Percentiles rank a stretch among this genome's conserved stretches.
These are phyloP conservation scores for Fusarium nisikadoi DNA, from an alignment of 2,329 filamentous ascomycete species.

Conservation along the genomic window DNA sequence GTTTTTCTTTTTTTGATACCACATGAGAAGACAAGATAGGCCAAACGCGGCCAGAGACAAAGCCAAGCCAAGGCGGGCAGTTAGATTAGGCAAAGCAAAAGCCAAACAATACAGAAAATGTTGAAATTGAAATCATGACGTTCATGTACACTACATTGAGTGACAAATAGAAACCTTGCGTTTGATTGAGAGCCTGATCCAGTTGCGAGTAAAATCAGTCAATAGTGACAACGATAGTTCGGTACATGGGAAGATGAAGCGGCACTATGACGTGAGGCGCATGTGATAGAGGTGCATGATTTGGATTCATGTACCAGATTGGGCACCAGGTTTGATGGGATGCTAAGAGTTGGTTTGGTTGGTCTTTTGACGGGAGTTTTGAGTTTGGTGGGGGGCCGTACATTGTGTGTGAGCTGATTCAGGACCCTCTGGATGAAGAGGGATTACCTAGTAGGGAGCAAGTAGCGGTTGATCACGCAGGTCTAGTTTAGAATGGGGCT, in stretches of 20 bases:
- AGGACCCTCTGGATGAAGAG: slow-evolving; percentile 22
- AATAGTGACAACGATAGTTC: neutral
- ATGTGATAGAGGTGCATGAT: slow-evolving; percentile 37
- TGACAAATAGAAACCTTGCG: neutral
- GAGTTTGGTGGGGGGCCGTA: slow-evolving; percentile 23
- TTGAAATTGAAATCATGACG: slow-evolving; percentile 23
- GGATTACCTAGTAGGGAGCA: slow-evolving; percentile 4
- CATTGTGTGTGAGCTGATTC: slow-evolving; percentile 25
- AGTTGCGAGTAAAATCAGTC: neutral
- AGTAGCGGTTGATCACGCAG: slow-evolving; percentile 17
- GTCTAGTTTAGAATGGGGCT: neutral
- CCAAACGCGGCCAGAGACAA: slow-evolving; percentile 21
- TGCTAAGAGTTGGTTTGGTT: neutral
- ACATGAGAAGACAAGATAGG: slow-evolving; percentile 33
- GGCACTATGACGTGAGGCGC: slow-evolving; percentile 34
- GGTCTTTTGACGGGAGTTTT: slow-evolving; percentile 4
- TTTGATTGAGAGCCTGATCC: neutral
- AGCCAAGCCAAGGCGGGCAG: slow-evolving; percentile 6
- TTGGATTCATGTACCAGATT: slow-evolving; percentile 16
- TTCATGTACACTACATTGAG: neutral
- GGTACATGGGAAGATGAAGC: slow-evolving; percentile 6
- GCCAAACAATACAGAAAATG: slow-evolving; percentile 41
- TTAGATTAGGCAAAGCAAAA: slow-evolving; percentile 37
- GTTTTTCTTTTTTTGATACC: slow-evolving; percentile 39
- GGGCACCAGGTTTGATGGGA: neutral